These are phyloP conservation scores for Calonectria fujianensis DNA, from an alignment of 2,329 filamentous ascomycete genomes.

Conservation along the genomic window DNA sequence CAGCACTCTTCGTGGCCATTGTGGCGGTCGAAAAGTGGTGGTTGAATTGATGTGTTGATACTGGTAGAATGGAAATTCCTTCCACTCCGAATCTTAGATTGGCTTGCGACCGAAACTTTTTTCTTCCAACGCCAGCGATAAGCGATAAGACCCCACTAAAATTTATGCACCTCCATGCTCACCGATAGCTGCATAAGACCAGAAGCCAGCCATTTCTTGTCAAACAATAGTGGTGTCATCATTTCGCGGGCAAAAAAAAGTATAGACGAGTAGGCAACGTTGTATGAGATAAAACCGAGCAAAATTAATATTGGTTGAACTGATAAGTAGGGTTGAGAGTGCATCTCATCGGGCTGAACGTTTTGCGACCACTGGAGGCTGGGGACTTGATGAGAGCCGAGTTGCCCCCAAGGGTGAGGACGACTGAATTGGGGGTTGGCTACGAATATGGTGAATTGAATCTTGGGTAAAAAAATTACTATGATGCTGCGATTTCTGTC, in stretches of 20 bases:
- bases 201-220: neutral
- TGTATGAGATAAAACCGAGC: neutral
- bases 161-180: neutral
- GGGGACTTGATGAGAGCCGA: neutral
- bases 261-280: neutral
- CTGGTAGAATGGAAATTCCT: slow-evolving; percentile 45
- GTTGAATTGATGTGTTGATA: slow-evolving; percentile 41
- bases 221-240: neutral
- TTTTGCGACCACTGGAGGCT: neutral
- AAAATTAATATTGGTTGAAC: neutral
- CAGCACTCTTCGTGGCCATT: slow-evolving; percentile 71
- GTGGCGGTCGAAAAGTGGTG: slow-evolving; percentile 41
- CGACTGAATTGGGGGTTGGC: neutral
- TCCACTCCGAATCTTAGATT: slow-evolving; percentile 42
- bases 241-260: neutral
- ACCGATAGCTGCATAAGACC: neutral
- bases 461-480: neutral
- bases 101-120: slow-evolving; percentile 10
- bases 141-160: slow-evolving; percentile 6
- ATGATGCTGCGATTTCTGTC: too few species aligned
- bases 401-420: neutral
- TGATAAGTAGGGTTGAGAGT: neutral
- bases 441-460: neutral
- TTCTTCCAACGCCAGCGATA: slow-evolving; percentile 7
- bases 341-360: neutral